Percentiles rank a stretch among this genome's conserved stretches.
phyloP scores from a whole-genome alignment of 345 rosid genomes.

The Eucalyptus curtisii region DNA sequence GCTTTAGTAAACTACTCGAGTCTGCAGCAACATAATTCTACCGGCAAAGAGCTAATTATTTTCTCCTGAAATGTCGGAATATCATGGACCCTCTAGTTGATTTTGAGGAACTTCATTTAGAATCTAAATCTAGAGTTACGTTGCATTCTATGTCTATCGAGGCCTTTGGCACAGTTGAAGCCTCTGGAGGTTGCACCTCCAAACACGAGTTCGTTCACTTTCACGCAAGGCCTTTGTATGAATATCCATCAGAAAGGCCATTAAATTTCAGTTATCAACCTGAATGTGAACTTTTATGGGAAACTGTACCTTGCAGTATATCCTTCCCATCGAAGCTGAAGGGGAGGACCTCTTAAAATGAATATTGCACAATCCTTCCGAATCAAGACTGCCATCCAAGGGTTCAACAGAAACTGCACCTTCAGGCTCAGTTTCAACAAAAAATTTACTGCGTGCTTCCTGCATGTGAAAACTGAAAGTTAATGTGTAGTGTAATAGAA shows the following conservation, averaged over 20 bases:
- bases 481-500: background rate
- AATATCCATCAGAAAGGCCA: background rate
- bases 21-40: background rate
- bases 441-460: conserved; percentile 83
- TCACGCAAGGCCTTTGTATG: background rate
- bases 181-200: background rate
- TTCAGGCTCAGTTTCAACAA: conserved; percentile 63
- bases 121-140: background rate
- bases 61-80: background rate
- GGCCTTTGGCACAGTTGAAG: background rate
- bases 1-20: background rate
- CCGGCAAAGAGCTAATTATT: background rate
- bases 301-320: conserved; percentile 70
- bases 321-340: conserved; percentile 44
- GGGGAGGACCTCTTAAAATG: conserved; percentile 47
- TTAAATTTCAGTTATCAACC: background rate
- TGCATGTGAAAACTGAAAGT: conserved; percentile 3
- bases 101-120: background rate
- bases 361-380: conserved; percentile 56
- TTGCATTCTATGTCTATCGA: background rate
- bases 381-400: conserved; percentile 52
- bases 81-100: background rate
- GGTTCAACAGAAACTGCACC: conserved; percentile 42
- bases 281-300: background rate
- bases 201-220: background rate